Percentiles rank a stretch among this genome's conserved stretches.
Evolutionary conservation across 208 protist genomes (phyloP).

Genomic region (Wallacemonas collosoma): DNA sequence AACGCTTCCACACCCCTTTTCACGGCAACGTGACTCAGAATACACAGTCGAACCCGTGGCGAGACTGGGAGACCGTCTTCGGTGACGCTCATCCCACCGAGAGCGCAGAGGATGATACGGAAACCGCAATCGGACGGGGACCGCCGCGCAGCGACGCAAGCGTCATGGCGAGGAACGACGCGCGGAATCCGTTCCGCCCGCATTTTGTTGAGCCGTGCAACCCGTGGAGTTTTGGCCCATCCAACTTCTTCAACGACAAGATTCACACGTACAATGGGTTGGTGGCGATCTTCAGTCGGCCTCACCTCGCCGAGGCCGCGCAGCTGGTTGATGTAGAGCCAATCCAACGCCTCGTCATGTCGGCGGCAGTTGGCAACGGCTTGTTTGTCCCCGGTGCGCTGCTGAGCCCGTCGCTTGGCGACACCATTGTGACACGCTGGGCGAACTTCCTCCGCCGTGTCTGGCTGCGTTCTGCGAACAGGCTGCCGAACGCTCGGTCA

Average conservation of each 20-base stretch:
- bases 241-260: slow-evolving; percentile 15
- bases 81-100: not conserved
- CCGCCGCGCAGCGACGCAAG: no score
- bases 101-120: not conserved
- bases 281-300: slow-evolving; percentile 13
- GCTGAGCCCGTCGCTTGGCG: slow-evolving; percentile 18
- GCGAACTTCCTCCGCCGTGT: slow-evolving; percentile 14
- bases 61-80: not conserved
- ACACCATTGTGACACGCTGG: slow-evolving; percentile 21
- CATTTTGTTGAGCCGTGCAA: not conserved
- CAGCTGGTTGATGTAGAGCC: slow-evolving; percentile 1
- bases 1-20: not conserved
- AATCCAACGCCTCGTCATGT: not conserved
- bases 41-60: not conserved
- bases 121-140: not conserved
- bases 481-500: no score
- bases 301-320: slow-evolving; percentile 5
- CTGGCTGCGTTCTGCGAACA: not conserved
- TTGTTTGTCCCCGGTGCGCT: slow-evolving; percentile 17
- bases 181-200: no score
- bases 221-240: slow-evolving; percentile 20
- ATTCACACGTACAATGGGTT: slow-evolving; percentile 26
- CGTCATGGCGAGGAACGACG: no score
- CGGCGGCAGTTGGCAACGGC: slow-evolving; percentile 10
- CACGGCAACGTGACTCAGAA: not conserved